Evolutionary conservation across 2,329 filamentous ascomycete species (phyloP), one percentile per base, ranked within the genome.

Genomic region (Fusarium denticulatum): DNA sequence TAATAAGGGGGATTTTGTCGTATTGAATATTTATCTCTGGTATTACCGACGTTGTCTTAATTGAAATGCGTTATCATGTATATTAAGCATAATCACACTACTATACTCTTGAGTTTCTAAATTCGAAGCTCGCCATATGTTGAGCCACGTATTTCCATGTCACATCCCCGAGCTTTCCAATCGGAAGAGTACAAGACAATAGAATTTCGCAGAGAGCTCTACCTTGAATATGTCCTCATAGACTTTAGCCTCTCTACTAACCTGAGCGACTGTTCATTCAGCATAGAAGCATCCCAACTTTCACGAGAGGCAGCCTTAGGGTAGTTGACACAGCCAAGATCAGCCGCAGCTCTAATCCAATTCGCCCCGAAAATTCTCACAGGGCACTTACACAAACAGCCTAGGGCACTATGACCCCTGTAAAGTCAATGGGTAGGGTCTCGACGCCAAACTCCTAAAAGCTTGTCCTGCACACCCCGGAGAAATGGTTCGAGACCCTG

Each of bases 141-240:
- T n/a, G n/a, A n/a, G n/a, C n/a, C n/a, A n/a, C n/a, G n/a, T n/a
- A n/a, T n/a, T n/a, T n/a, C n/a, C n/a, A n/a, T n/a, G n/a, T n/a
- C n/a, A n/a, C n/a, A n/a, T n/a, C n/a, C n/a, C n/a, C n/a, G n/a
- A n/a, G n/a, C n/a, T n/a, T n/a, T n/a, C n/a, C n/a, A n/a, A n/a
- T n/a, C n/a, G n/a, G n/a, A n/a, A n/a, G n/a, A n/a, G n/a, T n/a
- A n/a, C n/a, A n/a, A n/a, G n/a, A n/a, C n/a, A n/a, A n/a, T n/a
- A n/a, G n/a, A n/a, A n/a, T n/a, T n/a, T n/a, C n/a, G n/a, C n/a
- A n/a, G n/a, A 22, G 15, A 5, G 12, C 16, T 8, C 7, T 5
- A 11, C 8, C 2, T 1, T 6, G 4, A 30, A n/a, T 5, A 22
- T 16, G 0, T 11, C 0, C 4, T 4, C 3, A 15, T 20, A n/a